Conservation (phyloP, 2,329 filamentous ascomycete species). For the Ophidiomyces ophidiicola region DNA sequence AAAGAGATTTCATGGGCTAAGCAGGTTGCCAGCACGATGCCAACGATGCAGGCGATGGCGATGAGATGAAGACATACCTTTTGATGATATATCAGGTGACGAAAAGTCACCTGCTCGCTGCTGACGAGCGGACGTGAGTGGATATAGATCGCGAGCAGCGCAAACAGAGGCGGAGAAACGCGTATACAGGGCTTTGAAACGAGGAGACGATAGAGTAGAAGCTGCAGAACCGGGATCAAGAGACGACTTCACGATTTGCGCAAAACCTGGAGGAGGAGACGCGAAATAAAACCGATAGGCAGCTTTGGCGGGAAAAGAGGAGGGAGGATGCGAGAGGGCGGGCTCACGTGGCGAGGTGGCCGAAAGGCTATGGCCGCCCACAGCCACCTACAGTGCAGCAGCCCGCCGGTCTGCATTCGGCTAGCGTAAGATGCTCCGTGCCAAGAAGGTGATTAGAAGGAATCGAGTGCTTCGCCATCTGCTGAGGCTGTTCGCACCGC, state of each 20-base stretch:
- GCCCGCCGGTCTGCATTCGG: no score
- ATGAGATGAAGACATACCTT: slow-evolving; percentile 12
- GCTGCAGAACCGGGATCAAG: not conserved
- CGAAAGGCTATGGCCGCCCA: slow-evolving; percentile 5
- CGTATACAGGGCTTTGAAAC: not conserved
- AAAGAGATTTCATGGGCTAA: not conserved
- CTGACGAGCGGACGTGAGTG: slow-evolving; percentile 9
- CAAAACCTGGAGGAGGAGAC: slow-evolving; percentile 12
- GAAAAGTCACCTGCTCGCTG: slow-evolving; percentile 16
- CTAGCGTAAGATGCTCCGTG: no score
- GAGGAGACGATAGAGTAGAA: not conserved
- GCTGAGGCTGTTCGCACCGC: no score
- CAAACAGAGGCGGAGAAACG: slow-evolving; percentile 4
- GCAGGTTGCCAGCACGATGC: not conserved
- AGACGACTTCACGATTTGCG: not conserved
- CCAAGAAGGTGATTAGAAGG: no score
- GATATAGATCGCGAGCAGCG: slow-evolving; percentile 15
- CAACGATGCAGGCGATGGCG: slow-evolving; percentile 1
- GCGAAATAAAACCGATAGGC: slow-evolving; percentile 15
- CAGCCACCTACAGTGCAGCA: slow-evolving; percentile 7
- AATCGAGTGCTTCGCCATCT: no score
- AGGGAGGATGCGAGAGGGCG: slow-evolving; percentile 4
- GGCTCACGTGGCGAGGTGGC: slow-evolving; percentile 15
- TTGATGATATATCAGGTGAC: slow-evolving; percentile 17
- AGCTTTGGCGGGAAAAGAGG: not conserved